Evolutionary conservation across 1,284 basidiomycete species (phyloP), one percentile per base, ranked within the genome.

Genomic region (Naganishia sp.): DNA sequence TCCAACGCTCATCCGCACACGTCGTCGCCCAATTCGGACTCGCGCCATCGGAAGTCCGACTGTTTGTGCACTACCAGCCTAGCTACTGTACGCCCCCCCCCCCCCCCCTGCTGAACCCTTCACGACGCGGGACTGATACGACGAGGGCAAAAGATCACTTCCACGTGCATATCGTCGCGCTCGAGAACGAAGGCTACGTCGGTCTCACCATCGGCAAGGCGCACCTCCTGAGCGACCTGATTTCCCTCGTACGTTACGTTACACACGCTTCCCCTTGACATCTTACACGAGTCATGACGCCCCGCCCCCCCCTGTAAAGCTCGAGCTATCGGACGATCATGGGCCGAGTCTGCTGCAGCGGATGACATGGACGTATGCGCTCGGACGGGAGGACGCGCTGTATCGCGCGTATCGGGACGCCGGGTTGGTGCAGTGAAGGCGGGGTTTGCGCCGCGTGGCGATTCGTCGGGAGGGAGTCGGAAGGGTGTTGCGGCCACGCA

Each of bases 21-120:
- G 84, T 88, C 23, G 82, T 90, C 13, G 85, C 90, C 74, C 88
- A 82, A 6, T 94, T 89, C 75, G 84, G 83, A 4, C 89, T 89
- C 2, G 86, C 89, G 0, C 70, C 75, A 3, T 86, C 86, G 2
- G 83, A 86, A 25, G 74, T 97, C 68, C 81, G 93, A 67, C 84
- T 95, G 81, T 95, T 88, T 74, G 81, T 98, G 31, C 95, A 99
- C 76, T 98, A 99, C 76, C 94, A 97, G 76, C 95, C 95, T 0
- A 91, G 88, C 46, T 98, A 97, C 75, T 98, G 94, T 95, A 70
- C 74, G 90, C 54, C 39, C 21, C 16, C 36, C 36, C 36, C 36
- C 36, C 6, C 4, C 36, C 36, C 36, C 36, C 6, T 10, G 4
- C 6, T 13, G 2, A 2, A 3, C 36, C 36, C 36, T 39, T 15